These are phyloP conservation scores for Ruellia speciosa DNA, from an alignment of 305 asterid species.

Conservation along the genomic window DNA sequence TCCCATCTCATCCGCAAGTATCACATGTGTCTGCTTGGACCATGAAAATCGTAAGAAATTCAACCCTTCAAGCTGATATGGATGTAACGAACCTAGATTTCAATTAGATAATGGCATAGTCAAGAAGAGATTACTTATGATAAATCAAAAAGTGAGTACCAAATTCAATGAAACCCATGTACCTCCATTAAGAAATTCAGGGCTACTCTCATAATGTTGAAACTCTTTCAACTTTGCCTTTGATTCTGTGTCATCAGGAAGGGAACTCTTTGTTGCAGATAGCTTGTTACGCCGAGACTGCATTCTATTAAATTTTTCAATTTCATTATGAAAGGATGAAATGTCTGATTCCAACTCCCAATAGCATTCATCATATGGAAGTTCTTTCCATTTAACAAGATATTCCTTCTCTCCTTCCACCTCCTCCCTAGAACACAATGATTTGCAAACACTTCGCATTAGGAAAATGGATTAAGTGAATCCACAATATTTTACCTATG, in stretches of 20 bases:
- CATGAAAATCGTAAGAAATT: constrained; percentile 90
- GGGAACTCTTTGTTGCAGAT: constrained; percentile 42
- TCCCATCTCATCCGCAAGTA: constrained; percentile 99
- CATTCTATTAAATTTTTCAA: constrained; percentile 53
- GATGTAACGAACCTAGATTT: constrained; percentile 78
- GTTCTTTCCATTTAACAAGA: constrained; percentile 98
- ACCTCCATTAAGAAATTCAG: constrained; percentile 90
- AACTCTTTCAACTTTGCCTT: constrained; percentile 71
- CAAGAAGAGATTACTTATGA: constrained; percentile 21
- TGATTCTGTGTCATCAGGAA: constrained; percentile 49
- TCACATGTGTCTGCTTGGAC: constrained; percentile 92
- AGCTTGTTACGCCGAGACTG: constrained; percentile 46
- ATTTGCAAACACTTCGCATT: constrained; percentile 22
- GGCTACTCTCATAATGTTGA: constrained; percentile 80
- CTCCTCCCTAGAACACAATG: constrained; percentile 44
- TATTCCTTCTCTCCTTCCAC: constrained; percentile 64
- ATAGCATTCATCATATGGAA: constrained; percentile 83
- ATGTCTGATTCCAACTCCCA: constrained; percentile 89
- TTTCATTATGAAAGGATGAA: constrained; percentile 66
- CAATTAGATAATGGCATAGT: constrained; percentile 23
- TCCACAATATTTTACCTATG: constrained; percentile 2
- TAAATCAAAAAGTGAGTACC: constrained; percentile 18
- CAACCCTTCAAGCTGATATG: constrained; percentile 98
- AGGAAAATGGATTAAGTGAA: constrained; percentile 2
- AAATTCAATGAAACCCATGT: constrained; percentile 19